Base-by-base conservation (phyloP, 257 asterid genomes). In the Voacanga thouarsii region DNA sequence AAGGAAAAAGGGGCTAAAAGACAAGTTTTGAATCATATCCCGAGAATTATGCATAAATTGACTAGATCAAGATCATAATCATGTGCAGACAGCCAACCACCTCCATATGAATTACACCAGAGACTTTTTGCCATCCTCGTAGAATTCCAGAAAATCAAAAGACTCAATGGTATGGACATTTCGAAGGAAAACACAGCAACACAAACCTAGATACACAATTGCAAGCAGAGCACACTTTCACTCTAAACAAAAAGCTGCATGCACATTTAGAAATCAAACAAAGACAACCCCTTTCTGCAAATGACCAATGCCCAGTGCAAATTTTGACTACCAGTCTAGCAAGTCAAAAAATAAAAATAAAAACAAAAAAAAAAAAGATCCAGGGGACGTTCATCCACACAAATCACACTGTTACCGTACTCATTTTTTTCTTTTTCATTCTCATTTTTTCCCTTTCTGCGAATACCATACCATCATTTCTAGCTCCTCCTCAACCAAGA, bases 11-110 rank as follows among this genome's bases (percentile, higher is more conserved):
- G 23, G 21, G 16, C 23, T 16, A 53, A 16, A 53, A 53, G 21
- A 53, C 23, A 16, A 53, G 6, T 7, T 43, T 43, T 7, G 9
- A 43, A 43, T 43, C 14, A 68, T 68, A 8, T 43, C 50, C 53
- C 8, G n/a, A 12, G 19, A 75, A 23, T 59, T 39, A n/a, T 43
- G 44, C 57, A 43, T 43, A 9, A n/a, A 75, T 19, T 11, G 2
- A 39, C 24, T 8, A 55, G n/a, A 37, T 33, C 21, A 60, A 59
- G 37, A 26, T 44, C 37, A 74, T 21, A 53, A 37, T 30, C 73
- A 39, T 9, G 28, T 8, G 15, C 55, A 49, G 68, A 60, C 71
- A 75, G 55, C 75, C 80, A 66, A 37, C 75, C n/a, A 21, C 43
- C 9, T 45, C 21, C 72, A 16, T 24, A 45, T 8, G 45, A 63